Conservation (phyloP, 2,329 filamentous ascomycete species). For the Ophiostoma ulmi region DNA sequence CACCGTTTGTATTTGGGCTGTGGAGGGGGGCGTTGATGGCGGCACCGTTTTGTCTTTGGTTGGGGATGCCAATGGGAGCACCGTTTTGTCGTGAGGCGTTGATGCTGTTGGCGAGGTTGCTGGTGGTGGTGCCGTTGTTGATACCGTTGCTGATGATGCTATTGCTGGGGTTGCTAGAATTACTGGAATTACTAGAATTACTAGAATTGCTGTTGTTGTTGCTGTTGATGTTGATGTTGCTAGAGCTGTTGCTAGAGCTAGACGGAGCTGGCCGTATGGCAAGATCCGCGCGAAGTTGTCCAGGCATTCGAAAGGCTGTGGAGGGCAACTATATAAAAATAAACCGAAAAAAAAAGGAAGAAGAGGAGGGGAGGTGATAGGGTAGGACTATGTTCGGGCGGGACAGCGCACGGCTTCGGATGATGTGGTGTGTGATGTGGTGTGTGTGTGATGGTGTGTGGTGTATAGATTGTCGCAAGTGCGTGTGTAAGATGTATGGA, state of each 20-base stretch:
- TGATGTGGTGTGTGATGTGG: constrained; percentile 1
- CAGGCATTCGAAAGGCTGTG: constrained; percentile 25
- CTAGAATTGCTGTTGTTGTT: not conserved
- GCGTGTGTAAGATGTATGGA: not conserved
- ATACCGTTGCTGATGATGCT: not conserved
- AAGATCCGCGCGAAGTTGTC: constrained; percentile 28
- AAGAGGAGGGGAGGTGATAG: not conserved
- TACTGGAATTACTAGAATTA: not conserved
- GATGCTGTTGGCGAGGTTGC: constrained; percentile 2
- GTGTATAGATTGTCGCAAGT: not conserved
- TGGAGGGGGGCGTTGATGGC: not conserved
- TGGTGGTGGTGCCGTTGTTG: not conserved
- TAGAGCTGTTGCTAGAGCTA: not conserved
- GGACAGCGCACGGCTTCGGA: constrained; percentile 11
- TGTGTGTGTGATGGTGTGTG: not conserved
- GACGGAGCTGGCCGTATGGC: constrained; percentile 30
- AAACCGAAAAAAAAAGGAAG: constrained; percentile 7
- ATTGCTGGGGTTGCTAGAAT: not conserved
- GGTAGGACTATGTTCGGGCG: not conserved
- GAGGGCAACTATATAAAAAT: constrained; percentile 4
- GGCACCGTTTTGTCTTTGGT: constrained; percentile 10
- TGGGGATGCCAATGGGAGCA: constrained; percentile 21
- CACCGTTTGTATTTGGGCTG: constrained; percentile 16
- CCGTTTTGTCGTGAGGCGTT: constrained; percentile 14
- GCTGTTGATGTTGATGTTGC: not conserved